phyloP scores from a whole-genome alignment of 257 asterid species.

The Leonotis leonurus region DNA sequence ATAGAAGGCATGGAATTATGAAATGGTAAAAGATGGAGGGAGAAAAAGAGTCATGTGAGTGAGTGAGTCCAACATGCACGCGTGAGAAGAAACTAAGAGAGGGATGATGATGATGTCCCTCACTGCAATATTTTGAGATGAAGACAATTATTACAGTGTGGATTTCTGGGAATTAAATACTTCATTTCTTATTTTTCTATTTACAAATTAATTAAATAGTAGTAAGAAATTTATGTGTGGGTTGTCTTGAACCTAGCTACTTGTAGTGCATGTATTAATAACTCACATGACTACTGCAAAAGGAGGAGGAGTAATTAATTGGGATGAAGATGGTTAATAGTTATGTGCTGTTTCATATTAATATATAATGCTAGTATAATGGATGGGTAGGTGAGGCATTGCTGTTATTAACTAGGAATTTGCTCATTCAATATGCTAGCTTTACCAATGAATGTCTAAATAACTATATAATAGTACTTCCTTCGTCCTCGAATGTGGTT shows the following conservation, averaged over 20 bases:
- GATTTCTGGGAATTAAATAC: background rate
- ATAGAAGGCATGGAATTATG: no score
- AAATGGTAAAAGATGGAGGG: background rate
- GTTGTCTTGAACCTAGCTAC: constrained; percentile 1
- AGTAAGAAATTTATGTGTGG: background rate
- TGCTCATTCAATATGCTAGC: background rate
- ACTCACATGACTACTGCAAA: constrained; percentile 25
- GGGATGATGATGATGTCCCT: constrained; percentile 6
- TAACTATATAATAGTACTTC: no score
- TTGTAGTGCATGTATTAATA: constrained; percentile 17
- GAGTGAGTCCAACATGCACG: constrained; percentile 17
- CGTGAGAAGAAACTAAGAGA: constrained; percentile 24
- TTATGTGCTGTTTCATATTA: background rate
- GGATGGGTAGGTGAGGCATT: constrained; percentile 22
- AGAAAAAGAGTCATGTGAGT: background rate
- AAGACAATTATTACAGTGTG: constrained; percentile 5
- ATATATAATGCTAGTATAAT: constrained; percentile 11
- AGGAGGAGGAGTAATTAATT: background rate
- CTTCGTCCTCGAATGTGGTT: no score
- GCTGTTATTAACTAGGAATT: background rate
- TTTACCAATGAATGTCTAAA: background rate
- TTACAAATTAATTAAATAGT: background rate
- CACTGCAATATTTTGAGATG: constrained; percentile 6
- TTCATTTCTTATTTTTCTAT: no score
- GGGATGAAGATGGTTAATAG: background rate